Percentiles rank a stretch among this genome's conserved stretches.
These are phyloP conservation scores for Cytidiella melzeri DNA, from an alignment of 768 basidiomycete genomes.

Conservation along the genomic window DNA sequence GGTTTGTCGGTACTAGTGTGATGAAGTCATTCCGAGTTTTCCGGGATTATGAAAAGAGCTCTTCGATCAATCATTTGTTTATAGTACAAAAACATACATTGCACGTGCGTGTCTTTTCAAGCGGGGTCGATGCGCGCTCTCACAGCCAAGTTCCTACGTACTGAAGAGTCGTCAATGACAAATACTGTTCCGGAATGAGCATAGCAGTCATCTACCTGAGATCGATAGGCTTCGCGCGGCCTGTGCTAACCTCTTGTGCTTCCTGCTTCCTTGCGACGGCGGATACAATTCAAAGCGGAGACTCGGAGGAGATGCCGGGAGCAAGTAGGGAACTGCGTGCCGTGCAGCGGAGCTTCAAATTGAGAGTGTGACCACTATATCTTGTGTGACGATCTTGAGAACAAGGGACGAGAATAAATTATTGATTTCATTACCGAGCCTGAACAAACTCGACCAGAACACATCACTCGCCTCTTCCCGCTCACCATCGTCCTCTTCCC, in stretches of 20 bases:
- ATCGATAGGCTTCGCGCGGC: neutral
- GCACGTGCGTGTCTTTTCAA: too few relatives aligned
- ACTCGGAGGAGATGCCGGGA: neutral
- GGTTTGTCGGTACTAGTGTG: too few relatives aligned
- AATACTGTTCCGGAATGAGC: too few relatives aligned
- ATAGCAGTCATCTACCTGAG: too few relatives aligned
- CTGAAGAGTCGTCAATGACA: too few relatives aligned
- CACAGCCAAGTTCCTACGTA: too few relatives aligned
- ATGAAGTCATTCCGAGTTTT: too few relatives aligned
- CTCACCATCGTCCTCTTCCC: neutral
- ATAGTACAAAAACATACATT: too few relatives aligned
- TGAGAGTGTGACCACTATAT: slow-evolving; percentile 9
- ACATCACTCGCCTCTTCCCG: neutral
- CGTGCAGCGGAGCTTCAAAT: neutral
- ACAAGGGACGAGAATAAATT: slow-evolving; percentile 3
- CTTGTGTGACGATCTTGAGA: slow-evolving; percentile 7
- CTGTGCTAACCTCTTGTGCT: neutral
- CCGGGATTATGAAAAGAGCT: too few relatives aligned
- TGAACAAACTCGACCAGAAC: neutral
- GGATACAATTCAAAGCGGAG: neutral
- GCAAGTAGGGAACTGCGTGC: neutral
- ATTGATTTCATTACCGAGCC: neutral
- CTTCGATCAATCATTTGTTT: too few relatives aligned
- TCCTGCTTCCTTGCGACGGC: neutral
- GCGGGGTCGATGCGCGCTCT: too few relatives aligned